phyloP scores from a whole-genome alignment of 352 stramenopile species.

The Phytopythium aichiense region DNA sequence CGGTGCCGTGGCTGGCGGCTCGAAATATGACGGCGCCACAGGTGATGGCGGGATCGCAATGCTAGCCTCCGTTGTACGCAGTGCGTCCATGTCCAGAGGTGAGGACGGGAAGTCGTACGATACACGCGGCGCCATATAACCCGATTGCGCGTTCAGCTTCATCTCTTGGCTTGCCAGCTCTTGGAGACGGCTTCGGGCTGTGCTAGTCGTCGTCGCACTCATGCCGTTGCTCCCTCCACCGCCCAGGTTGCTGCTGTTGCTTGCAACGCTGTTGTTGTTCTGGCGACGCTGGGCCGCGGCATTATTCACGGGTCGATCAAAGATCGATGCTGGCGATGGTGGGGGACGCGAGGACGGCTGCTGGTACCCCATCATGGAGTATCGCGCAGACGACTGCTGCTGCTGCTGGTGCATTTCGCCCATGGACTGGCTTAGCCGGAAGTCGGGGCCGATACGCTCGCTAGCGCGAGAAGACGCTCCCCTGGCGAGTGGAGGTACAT shows the following conservation, averaged over 20 bases:
- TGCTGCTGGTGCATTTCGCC: constrained; percentile 1
- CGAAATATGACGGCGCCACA: constrained; percentile 6
- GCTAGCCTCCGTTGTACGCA: constrained; percentile 17
- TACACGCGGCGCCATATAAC: background rate
- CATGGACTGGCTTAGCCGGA: constrained; percentile 30
- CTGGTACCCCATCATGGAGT: constrained; percentile 26
- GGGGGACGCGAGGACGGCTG: constrained; percentile 8
- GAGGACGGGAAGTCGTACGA: constrained; percentile 9
- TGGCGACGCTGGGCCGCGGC: constrained; percentile 8
- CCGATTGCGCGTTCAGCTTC: background rate
- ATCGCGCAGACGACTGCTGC: background rate
- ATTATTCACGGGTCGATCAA: constrained; percentile 42
- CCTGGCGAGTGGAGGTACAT: constrained; percentile 3
- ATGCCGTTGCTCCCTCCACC: constrained; percentile 14
- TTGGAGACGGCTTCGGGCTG: constrained; percentile 21
- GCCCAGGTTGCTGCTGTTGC: constrained; percentile 19
- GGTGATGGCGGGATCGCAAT: constrained; percentile 19
- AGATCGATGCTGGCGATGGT: constrained; percentile 44
- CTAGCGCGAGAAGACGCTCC: constrained; percentile 13
- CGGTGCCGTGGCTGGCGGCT: constrained; percentile 2
- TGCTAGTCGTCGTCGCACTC: constrained; percentile 11
- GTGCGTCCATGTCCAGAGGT: constrained; percentile 30
- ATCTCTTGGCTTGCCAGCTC: constrained; percentile 27
- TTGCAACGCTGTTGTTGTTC: constrained; percentile 6
- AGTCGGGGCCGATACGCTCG: constrained; percentile 29